Percentiles rank a stretch among this genome's conserved stretches.
These are phyloP conservation scores for Trichopus zeylanicus DNA, from an alignment of 116 monocot genomes.

Conservation along the genomic window DNA sequence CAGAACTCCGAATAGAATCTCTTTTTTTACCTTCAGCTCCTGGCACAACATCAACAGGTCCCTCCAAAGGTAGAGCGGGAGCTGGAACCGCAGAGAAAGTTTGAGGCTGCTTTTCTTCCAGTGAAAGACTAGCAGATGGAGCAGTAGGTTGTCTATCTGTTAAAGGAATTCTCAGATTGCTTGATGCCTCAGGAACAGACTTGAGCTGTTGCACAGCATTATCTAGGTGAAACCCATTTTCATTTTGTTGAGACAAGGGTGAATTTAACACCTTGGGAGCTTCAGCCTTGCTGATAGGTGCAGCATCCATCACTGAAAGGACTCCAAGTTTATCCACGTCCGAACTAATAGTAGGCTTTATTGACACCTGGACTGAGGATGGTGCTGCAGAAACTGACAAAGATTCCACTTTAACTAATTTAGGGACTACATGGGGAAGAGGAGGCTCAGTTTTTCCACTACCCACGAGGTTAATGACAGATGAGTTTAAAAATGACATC, in stretches of 20 bases:
- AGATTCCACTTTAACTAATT: conserved; percentile 28
- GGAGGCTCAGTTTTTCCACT: conserved; percentile 23
- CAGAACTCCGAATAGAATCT: conserved; percentile 23
- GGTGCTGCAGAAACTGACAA: too few relatives aligned
- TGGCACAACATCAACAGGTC: conserved; percentile 10
- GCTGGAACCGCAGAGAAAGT: conserved; percentile 5
- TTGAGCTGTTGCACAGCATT: conserved; percentile 5
- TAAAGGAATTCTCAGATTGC: neutral
- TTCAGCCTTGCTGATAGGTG: conserved; percentile 27
- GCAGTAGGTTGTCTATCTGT: conserved; percentile 1
- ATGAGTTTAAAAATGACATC: conserved; percentile 35
- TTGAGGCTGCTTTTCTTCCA: conserved; percentile 7
- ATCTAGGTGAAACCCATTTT: conserved; percentile 9
- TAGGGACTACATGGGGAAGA: conserved; percentile 15
- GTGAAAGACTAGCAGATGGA: conserved; percentile 5
- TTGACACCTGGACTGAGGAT: too few relatives aligned
- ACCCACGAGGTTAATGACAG: conserved; percentile 18
- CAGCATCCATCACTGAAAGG: conserved; percentile 31
- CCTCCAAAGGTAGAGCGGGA: conserved; percentile 4
- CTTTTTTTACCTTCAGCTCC: conserved; percentile 26
- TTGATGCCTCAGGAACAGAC: conserved; percentile 3
- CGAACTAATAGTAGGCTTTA: too few relatives aligned
- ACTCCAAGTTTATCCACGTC: conserved; percentile 10
- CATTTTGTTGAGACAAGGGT: conserved; percentile 11
- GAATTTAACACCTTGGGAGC: conserved; percentile 15